Base-by-base conservation (phyloP, 139 green algal genomes). In the Pleodorina starrii region DNA sequence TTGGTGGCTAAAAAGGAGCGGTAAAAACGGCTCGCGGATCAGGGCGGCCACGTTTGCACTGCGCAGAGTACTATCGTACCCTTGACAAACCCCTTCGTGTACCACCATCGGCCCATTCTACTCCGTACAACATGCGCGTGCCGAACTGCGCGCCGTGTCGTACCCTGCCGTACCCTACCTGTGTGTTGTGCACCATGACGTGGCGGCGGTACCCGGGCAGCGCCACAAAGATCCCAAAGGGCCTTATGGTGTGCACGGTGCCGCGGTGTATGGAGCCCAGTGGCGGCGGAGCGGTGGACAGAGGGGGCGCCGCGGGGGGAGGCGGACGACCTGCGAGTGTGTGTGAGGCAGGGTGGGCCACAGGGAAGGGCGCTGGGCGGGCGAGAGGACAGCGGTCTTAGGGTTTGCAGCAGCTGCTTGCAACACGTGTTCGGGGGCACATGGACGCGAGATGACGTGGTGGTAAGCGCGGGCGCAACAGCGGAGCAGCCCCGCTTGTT, bases 171-270 rank as follows among this genome's bases (percentile, higher is more conserved):
- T 66, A 66, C 54, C 59, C 32, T 79, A 91, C 93, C 91, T 95
- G 92, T 19, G 87, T 84, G 86, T 94, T 85, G 89, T 95, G 92
- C 73, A 95, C 93, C 29, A 95, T 83, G 23, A 93, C 92, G 38
- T 95, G 87, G 17, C 83, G 77, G 16, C 85, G 74, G 87, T 86
- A 93, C 10, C 93, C 91, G 3, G 89, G 76, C 7, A 96, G 63
- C 1, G 71, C 69, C 42, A 96, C 89, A 73, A 96, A 96, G 29
- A 96, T 63, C 2, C 94, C 94, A 86, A 95, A 96, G 42, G 92
- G 90, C 32, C 88, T 86, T 23, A 95, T 79, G 16, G 89, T 92
- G 85, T 93, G 91, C 73, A 95, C 92, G 17, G 76, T 68, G 35
- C 91, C 93, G 9, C 51, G 60, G 42, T 92, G 86, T 48, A 95